These are phyloP conservation scores for Daldinia concentrica DNA, from an alignment of 495 filamentous ascomycete species.

Conservation along the genomic window DNA sequence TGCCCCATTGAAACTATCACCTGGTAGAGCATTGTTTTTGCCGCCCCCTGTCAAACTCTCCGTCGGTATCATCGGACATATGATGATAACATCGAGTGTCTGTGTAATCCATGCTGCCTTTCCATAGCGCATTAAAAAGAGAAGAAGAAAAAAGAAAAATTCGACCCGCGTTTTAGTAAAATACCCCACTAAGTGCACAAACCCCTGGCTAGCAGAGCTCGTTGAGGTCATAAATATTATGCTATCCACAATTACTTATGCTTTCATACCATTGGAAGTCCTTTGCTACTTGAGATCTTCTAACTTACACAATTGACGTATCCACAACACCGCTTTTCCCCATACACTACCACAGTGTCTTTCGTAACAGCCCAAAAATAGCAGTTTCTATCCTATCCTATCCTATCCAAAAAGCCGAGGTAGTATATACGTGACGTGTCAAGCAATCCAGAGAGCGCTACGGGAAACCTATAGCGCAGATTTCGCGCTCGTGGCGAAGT, in stretches of 20 bases:
- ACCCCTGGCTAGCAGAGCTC: slow-evolving; percentile 3
- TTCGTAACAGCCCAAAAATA: slow-evolving; percentile 3
- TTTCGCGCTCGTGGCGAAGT: slow-evolving; percentile 1
- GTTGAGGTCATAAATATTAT: not conserved
- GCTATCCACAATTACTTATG: not conserved
- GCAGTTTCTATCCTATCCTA: not conserved
- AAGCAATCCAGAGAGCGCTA: not conserved
- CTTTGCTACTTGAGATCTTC: not conserved
- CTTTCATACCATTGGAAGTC: not conserved
- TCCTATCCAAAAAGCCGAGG: slow-evolving; percentile 5
- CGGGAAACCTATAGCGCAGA: not conserved
- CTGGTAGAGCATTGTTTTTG: slow-evolving; percentile 12
- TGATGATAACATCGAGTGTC: not conserved
- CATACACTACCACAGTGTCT: not conserved
- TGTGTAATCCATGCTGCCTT: not conserved
- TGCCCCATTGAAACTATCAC: slow-evolving; percentile 15
- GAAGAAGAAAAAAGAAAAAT: not conserved
- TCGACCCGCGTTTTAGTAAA: not conserved
- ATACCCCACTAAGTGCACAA: slow-evolving; percentile 3
- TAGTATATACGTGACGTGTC: slow-evolving; percentile 4
- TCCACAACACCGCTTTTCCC: not conserved
- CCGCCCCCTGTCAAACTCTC: not conserved
- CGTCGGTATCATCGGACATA: slow-evolving; percentile 4
- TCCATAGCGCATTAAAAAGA: not conserved
- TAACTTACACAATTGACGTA: not conserved